Evolutionary conservation across 768 basidiomycete species (phyloP).

Genomic region (Lentinus brumalis): DNA sequence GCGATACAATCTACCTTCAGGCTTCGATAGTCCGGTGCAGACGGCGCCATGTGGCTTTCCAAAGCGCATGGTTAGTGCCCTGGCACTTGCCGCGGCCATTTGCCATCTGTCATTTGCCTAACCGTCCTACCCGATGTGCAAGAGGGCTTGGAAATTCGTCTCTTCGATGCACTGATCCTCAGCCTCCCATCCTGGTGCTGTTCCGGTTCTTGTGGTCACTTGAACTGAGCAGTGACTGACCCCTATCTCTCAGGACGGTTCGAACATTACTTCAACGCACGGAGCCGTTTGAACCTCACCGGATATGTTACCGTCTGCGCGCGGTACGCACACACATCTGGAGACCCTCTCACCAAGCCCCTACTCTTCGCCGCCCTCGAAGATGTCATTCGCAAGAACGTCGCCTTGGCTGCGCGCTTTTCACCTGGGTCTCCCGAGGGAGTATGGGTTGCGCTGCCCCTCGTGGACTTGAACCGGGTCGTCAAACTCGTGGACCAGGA

Average conservation of each 20-base stretch:
- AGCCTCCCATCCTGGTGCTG: too few species aligned
- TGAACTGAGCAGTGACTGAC: neutral
- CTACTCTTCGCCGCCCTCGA: conserved; percentile 31
- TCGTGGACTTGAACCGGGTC: conserved; percentile 32
- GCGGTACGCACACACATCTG: neutral
- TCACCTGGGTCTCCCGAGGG: conserved; percentile 1
- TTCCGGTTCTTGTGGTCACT: neutral
- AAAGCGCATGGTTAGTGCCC: too few species aligned
- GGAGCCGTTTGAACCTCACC: neutral
- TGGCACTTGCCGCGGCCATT: too few species aligned
- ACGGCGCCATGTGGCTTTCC: too few species aligned
- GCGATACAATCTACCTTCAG: too few species aligned
- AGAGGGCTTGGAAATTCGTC: too few species aligned
- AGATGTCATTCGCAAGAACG: conserved; percentile 31
- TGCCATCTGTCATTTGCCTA: too few species aligned
- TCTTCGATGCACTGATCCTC: too few species aligned
- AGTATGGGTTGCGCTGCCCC: conserved; percentile 31
- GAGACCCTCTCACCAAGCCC: conserved; percentile 22
- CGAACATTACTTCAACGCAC: neutral
- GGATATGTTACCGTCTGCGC: conserved; percentile 2
- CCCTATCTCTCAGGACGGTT: neutral
- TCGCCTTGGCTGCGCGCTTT: conserved; percentile 25
- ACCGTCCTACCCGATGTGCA: too few species aligned
- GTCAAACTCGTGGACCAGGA: conserved; percentile 33
- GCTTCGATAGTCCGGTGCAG: too few species aligned